Base-by-base conservation (phyloP, 331 rosid species). In the Quercus tomentella region DNA sequence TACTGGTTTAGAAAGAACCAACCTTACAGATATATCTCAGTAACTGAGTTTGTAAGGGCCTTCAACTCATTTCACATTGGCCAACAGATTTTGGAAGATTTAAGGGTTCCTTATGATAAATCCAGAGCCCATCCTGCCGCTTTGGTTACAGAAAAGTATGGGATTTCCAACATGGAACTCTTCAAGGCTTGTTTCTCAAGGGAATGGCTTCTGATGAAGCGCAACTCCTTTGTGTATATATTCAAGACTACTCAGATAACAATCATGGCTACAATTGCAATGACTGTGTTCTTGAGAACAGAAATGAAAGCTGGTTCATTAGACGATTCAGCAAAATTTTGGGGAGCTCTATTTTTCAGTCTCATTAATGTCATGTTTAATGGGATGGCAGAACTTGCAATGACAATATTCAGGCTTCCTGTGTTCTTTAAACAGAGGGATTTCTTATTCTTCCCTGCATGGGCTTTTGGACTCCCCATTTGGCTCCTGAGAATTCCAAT, bases 351-450 rank as follows among this genome's bases (percentile, higher is more conserved):
- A 52, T 91, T 89, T 78, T 89, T 87, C 28, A 81, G 96, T 41
- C 74, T 87, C 21, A 51, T 86, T 22, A 91, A 87, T 81, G 75
- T 91, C 62, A 89, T 91, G 92, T 91, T 91, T 77, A 91, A 89
- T 78, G 97, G 93, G 45, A 67, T 83, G 82, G 84, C 92, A 37
- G 93, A 91, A 49, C 66, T 88, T 18, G 70, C 85, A 4, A 78
- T 91, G 86, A 89, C 92, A 14, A 7, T 91, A 41, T 62, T 74
- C 12, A 84, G 85, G 77, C 80, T 91, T 12, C 93, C 96, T 16
- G 91, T 91, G 14, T 91, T 89, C 74, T 91, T 23, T 70, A 91
- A 86, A 72, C 96, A 91, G 57, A 89, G 96, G 76, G 93, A 89
- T 81, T 89, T 80, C 80, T 52, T 87, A 76, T 89, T 89, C 72